Conservation (phyloP, 1,139 yeast genomes). For the Diutina scorzettiae region DNA sequence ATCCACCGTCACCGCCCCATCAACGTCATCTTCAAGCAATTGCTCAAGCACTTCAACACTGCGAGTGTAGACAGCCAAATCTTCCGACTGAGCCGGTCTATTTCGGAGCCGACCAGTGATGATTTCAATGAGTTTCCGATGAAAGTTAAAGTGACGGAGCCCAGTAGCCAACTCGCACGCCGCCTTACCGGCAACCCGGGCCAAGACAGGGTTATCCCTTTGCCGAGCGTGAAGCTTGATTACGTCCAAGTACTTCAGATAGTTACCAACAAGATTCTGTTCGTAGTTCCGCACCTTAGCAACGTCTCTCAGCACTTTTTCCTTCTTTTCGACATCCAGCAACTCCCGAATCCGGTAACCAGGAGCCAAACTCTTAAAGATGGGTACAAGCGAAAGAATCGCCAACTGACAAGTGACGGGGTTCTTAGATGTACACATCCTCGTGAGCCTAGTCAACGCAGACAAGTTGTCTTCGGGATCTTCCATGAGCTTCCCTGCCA, state of each 20-base stretch:
- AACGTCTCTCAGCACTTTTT: constrained; percentile 74
- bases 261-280: constrained; percentile 59
- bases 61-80: constrained; percentile 38
- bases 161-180: constrained; percentile 62
- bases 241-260: constrained; percentile 53
- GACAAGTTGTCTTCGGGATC: constrained; percentile 81
- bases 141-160: constrained; percentile 67
- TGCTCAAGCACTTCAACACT: constrained; percentile 58
- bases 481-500: constrained; percentile 70
- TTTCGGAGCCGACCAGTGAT: constrained; percentile 55
- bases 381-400: constrained; percentile 67
- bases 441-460: constrained; percentile 56
- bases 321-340: constrained; percentile 68
- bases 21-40: constrained; percentile 53
- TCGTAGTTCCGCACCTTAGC: constrained; percentile 68
- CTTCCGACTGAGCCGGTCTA: constrained; percentile 34
- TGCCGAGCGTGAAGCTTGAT: constrained; percentile 30
- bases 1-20: constrained; percentile 75
- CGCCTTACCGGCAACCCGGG: constrained; percentile 55
- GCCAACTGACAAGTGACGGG: constrained; percentile 64
- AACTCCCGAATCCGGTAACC: constrained; percentile 78
- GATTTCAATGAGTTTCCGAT: constrained; percentile 58
- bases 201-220: constrained; percentile 33
- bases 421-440: constrained; percentile 58
- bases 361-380: constrained; percentile 78